These are phyloP conservation scores for Teratosphaeria epicoccoides DNA, from an alignment of 2,329 filamentous ascomycete species.

Conservation along the genomic window DNA sequence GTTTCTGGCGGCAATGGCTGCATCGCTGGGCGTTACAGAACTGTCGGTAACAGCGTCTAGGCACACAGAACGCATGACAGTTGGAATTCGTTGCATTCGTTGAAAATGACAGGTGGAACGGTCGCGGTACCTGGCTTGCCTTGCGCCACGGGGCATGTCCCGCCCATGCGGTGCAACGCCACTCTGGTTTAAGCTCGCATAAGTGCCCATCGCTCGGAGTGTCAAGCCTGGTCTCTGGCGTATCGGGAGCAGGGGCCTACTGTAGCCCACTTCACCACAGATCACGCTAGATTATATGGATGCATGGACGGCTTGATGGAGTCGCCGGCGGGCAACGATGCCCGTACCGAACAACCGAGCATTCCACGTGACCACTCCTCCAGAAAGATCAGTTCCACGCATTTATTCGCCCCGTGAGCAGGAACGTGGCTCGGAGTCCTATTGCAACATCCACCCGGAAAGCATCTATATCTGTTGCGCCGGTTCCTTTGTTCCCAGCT, in stretches of 20 bases:
- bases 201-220: background rate
- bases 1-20: background rate
- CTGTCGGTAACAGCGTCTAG: background rate
- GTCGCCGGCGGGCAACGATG: background rate
- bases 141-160: background rate
- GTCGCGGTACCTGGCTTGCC: background rate
- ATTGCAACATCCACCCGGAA: no score
- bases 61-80: slow-evolving; percentile 4
- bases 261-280: background rate
- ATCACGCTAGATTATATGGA: background rate
- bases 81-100: background rate
- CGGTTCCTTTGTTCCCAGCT: no score
- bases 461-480: no score
- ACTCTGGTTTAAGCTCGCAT: background rate
- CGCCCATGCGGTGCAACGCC: background rate
- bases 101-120: slow-evolving; percentile 6
- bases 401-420: no score
- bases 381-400: no score
- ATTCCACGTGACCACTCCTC: no score
- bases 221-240: background rate
- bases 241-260: no score
- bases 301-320: background rate
- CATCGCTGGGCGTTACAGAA: background rate
- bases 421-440: no score
- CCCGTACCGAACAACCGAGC: background rate